phyloP scores from a whole-genome alignment of 371 early-diverging fungal species.

The Chytridium lagenaria region DNA sequence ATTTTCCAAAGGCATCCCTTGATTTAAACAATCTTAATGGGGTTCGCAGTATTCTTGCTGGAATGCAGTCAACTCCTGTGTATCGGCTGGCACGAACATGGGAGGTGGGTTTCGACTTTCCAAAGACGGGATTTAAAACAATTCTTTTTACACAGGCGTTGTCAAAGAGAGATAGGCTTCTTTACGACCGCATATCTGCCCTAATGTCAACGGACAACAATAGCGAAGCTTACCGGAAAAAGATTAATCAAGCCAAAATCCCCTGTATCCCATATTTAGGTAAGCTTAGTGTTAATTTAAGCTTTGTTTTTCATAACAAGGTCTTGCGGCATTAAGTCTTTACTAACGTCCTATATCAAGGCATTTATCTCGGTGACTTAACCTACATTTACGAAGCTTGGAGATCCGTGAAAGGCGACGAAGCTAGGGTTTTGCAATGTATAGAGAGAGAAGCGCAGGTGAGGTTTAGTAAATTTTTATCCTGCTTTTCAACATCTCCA shows the following conservation, averaged over 20 bases:
- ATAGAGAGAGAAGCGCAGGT: slow-evolving; percentile 17
- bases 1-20: not conserved
- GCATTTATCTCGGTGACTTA: slow-evolving; percentile 14
- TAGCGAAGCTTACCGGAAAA: slow-evolving; percentile 15
- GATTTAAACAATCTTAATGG: slow-evolving; percentile 12
- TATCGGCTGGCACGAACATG: slow-evolving; percentile 1
- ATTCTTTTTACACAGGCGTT: not conserved
- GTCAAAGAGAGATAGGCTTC: slow-evolving; percentile 5
- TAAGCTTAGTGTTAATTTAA: too few relatives aligned
- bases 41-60: slow-evolving; percentile 1
- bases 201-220: slow-evolving; percentile 8
- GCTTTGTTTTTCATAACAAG: too few relatives aligned
- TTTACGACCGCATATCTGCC: slow-evolving; percentile 2
- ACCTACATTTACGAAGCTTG: slow-evolving; percentile 10
- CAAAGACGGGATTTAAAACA: not conserved
- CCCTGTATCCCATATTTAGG: slow-evolving; percentile 14
- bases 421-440: not conserved
- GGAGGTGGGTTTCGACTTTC: not conserved
- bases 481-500: too few relatives aligned
- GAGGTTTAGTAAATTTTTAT: too few relatives aligned
- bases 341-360: too few relatives aligned
- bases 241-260: not conserved
- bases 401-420: slow-evolving; percentile 6
- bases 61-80: slow-evolving; percentile 11
- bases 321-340: too few relatives aligned